Base-by-base conservation (phyloP, 331 rosid species). In the Phaseolus coccineus region DNA sequence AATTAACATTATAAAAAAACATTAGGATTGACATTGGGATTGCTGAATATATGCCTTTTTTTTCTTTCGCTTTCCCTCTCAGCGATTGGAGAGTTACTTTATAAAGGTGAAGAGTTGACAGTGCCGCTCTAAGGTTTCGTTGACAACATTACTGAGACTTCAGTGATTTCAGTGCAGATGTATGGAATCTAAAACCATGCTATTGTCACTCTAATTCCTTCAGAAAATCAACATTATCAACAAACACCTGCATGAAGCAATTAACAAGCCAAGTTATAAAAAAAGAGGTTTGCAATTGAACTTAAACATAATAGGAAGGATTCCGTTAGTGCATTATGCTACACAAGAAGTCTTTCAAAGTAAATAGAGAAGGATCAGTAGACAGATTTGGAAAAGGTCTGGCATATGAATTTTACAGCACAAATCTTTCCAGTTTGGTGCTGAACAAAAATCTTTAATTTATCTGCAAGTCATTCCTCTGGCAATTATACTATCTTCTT, bases 211-310 rank as follows among this genome's bases (percentile, higher is more conserved):
- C 77, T 77, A 86, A 48, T 83, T 86, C 87, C 82, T 83, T 86
- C 70, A 86, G 78, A 74, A 86, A 86, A 83, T 86, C 89, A 55
- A 71, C 85, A 62, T 86, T 83, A 77, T 80, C 89, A 77, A 83
- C 87, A 80, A 83, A 83, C 22, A 31, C 85, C 87, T 83, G 84
- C 80, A 69, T 53, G 79, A 77, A 77, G 53, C 47, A 35, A 77
- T 11, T 33, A 39, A 80, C 35, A 53, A 73, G 62, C 39, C 72
- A 70, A 80, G 16, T 16, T 7, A 44, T 19, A 35, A 76, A 40
- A 48, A 75, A 31, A 22, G 10, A 71, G 35, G 77, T 1, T 46
- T 12, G 55, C 33, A 35, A 51, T 55, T n/a, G 44, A 50, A 72
- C 27, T 59, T 64, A 69, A 44, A 50, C 73, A 42, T 47, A 24